These are phyloP conservation scores for Pecoramyces ruminantium DNA, from an alignment of 192 early-diverging fungal genomes.

Conservation along the genomic window DNA sequence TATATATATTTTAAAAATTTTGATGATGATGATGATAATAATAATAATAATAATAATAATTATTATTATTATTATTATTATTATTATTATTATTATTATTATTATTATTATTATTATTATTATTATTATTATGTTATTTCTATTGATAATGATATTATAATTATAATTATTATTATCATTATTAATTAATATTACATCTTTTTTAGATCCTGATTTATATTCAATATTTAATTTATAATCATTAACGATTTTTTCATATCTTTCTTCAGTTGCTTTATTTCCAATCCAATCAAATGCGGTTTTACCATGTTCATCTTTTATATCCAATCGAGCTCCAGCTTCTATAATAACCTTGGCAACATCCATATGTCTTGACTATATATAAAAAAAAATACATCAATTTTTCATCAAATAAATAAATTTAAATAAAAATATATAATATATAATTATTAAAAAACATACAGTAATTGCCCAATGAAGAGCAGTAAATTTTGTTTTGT, in stretches of 20 bases:
- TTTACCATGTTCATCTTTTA: constrained; percentile 58
- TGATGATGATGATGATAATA: too few species aligned
- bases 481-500: constrained; percentile 59
- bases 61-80: too few species aligned
- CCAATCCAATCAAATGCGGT: constrained; percentile 68
- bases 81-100: too few species aligned
- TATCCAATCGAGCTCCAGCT: constrained; percentile 43
- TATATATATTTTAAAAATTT: too few species aligned
- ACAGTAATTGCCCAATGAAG: constrained; percentile 74
- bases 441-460: neutral
- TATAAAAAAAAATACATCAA: too few species aligned
- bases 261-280: constrained; percentile 27
- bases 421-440: neutral
- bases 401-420: too few species aligned
- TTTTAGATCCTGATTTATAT: constrained; percentile 2
- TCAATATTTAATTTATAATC: constrained; percentile 7
- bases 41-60: too few species aligned
- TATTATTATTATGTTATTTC: too few species aligned
- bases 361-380: constrained; percentile 25
- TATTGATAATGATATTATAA: too few species aligned
- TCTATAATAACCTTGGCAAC: constrained; percentile 48
- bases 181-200: neutral
- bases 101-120: too few species aligned
- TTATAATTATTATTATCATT: neutral
- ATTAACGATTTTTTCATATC: constrained; percentile 11